Conservation (phyloP, 1,284 basidiomycete genomes). For the Cutaneotrichosporon arboriforme region DNA sequence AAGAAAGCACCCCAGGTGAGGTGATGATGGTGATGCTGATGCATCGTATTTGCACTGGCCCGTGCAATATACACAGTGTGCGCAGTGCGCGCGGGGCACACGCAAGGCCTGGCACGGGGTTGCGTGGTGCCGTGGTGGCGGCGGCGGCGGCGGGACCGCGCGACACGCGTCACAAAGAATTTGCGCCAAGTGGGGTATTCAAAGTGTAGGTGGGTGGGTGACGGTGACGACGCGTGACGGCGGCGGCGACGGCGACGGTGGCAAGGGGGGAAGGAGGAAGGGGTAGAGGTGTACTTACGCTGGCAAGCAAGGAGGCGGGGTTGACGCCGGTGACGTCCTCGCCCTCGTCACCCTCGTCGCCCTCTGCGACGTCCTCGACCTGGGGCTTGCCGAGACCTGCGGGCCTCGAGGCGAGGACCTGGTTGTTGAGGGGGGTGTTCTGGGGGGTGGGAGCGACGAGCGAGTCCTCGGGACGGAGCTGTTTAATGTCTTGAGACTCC, state of each 20-base stretch:
- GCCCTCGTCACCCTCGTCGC: slow-evolving; percentile 37
- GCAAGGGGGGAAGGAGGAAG: background rate
- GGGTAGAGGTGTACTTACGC: slow-evolving; percentile 31
- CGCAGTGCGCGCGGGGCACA: too few relatives aligned
- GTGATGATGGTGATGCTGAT: background rate
- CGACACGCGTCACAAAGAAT: background rate
- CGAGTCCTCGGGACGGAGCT: slow-evolving; percentile 26
- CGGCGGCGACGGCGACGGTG: background rate
- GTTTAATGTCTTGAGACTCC: slow-evolving; percentile 38
- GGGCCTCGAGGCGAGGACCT: slow-evolving; percentile 59
- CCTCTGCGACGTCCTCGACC: slow-evolving; percentile 62
- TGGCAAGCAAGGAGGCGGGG: slow-evolving; percentile 46
- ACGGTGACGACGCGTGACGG: too few relatives aligned
- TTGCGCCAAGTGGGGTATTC: background rate
- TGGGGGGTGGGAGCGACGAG: slow-evolving; percentile 66
- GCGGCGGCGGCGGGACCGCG: too few relatives aligned
- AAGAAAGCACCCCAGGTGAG: background rate
- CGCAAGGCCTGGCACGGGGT: too few relatives aligned
- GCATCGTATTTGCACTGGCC: background rate
- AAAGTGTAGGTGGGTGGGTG: background rate
- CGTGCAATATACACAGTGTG: too few relatives aligned
- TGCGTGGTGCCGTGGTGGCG: too few relatives aligned
- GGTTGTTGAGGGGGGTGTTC: slow-evolving; percentile 69
- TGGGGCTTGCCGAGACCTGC: slow-evolving; percentile 62
- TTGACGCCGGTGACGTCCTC: slow-evolving; percentile 52